Conservation (phyloP, 768 basidiomycete genomes). For the Rhizopogon roseolus region DNA sequence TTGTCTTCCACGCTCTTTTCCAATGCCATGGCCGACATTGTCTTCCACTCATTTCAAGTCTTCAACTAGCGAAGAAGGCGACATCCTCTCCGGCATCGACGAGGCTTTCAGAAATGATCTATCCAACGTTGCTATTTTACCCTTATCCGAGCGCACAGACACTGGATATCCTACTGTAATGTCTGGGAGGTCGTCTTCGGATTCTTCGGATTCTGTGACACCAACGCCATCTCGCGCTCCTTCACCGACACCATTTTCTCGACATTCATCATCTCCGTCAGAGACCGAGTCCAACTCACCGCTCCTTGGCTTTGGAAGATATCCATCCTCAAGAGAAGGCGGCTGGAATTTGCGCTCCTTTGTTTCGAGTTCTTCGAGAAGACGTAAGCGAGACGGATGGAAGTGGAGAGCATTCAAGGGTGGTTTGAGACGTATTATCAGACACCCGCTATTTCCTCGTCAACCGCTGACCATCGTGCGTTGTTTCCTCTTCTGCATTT, state of each 20-base stretch:
- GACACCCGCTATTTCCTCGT: conserved; percentile 74
- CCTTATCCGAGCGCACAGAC: conserved; percentile 8
- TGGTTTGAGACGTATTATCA: conserved; percentile 49
- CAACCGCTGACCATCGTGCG: conserved; percentile 80
- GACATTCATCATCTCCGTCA: conserved; percentile 50
- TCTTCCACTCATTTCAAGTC: conserved; percentile 11
- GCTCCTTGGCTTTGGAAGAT: conserved; percentile 24
- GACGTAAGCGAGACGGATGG: conserved; percentile 46
- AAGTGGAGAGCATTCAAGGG: conserved; percentile 49
- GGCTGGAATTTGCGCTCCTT: conserved; percentile 54
- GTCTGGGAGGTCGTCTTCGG: conserved; percentile 18
- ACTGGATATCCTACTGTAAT: conserved; percentile 22
- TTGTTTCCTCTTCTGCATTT: conserved; percentile 8
- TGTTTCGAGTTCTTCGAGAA: conserved; percentile 35
- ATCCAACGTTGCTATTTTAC: neutral
- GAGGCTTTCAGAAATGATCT: conserved; percentile 23
- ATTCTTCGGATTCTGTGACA: conserved; percentile 31
- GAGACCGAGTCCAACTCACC: conserved; percentile 56
- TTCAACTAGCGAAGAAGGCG: conserved; percentile 32
- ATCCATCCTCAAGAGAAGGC: conserved; percentile 40
- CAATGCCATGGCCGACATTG: conserved; percentile 15
- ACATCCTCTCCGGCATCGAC: conserved; percentile 41
- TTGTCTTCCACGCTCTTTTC: conserved; percentile 5
- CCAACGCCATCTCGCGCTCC: conserved; percentile 59
- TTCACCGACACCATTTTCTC: conserved; percentile 57